Evolutionary conservation across 1,284 basidiomycete genomes (phyloP), one percentile per base, ranked within the genome.

Genomic region (Uromyces viciae-fabae): DNA sequence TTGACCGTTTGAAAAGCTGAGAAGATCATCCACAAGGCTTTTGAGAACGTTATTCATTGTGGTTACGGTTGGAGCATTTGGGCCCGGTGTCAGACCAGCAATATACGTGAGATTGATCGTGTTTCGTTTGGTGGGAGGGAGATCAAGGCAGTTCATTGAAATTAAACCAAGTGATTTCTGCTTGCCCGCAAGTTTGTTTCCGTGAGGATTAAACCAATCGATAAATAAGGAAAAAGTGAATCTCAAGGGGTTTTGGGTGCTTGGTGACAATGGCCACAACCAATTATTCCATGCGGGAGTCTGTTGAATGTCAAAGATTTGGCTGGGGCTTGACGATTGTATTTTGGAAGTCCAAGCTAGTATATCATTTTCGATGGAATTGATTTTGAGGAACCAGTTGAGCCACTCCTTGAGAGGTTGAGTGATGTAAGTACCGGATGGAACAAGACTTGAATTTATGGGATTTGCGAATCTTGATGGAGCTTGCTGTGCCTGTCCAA

Each of bases 171-270:
- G n/a, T 0, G 62, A 77, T 64, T 46, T 22, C 9, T 66, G 60
- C 7, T 64, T 66, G 28, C 75, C 75, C n/a, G 33, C 46, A 19
- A 38, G 22, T 43, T 77, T 77, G 62, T 77, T 77, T 14, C 62
- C 62, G n/a, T 40, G 25, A 3, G 43, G 75, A 40, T 77, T 77
- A 33, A 77, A 77, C 75, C 75, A 77, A 40, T 77, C 62, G 33
- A 68, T 31, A 56, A 68, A 68, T 25, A 77, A 49, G 4, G 75
- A 77, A 40, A 77, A 68, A 15, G 38, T 40, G 4, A 75, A 54
- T 19, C 58, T 56, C 28, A 75, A 28, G 5, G 72, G 52, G 52
- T 56, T 19, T n/a, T 19, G n/a, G 9, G n/a, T 28, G 19, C 22
- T 19, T 8, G 52, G 52, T n/a, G 22, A 19, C 22, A n/a, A 28